Percentiles rank a stretch among this genome's conserved stretches.
phyloP scores from a whole-genome alignment of 2,329 filamentous ascomycete species.

The Bipolaris zeicola region DNA sequence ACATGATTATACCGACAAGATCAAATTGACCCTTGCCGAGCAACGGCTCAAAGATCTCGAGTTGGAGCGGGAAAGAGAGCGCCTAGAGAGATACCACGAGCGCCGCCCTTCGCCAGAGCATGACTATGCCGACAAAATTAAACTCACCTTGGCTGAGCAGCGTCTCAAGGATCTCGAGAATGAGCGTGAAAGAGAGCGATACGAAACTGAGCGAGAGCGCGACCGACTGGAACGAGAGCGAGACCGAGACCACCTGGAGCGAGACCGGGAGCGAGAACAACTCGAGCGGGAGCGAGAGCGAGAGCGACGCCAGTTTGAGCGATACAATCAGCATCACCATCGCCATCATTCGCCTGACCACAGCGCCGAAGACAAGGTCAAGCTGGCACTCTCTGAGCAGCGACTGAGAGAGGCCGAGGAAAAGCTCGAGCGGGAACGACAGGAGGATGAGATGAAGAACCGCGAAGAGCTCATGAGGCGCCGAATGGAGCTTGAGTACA shows the following conservation, averaged over 20 bases:
- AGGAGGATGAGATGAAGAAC: slow-evolving; percentile 40
- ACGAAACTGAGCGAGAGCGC: slow-evolving; percentile 35
- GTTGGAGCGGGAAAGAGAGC: slow-evolving; percentile 39
- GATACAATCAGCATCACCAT: not conserved
- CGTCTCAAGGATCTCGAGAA: slow-evolving; percentile 13
- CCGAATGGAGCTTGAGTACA: slow-evolving; percentile 44
- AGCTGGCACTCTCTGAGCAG: slow-evolving; percentile 44
- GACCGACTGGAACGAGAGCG: slow-evolving; percentile 40
- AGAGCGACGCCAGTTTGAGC: slow-evolving; percentile 29
- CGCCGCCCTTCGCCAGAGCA: slow-evolving; percentile 5
- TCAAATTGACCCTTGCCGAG: slow-evolving; percentile 44
- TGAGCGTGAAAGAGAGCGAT: slow-evolving; percentile 10
- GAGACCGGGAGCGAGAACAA: slow-evolving; percentile 30
- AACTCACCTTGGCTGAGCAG: slow-evolving; percentile 13
- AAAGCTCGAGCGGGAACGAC: slow-evolving; percentile 41
- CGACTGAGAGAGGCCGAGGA: slow-evolving; percentile 46
- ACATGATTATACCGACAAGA: slow-evolving; percentile 25
- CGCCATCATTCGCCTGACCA: slow-evolving; percentile 18
- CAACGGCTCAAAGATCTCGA: slow-evolving; percentile 45
- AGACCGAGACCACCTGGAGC: slow-evolving; percentile 30
- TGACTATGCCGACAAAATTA: slow-evolving; percentile 11
- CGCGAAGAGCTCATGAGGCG: slow-evolving; percentile 47
- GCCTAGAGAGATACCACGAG: slow-evolving; percentile 26
- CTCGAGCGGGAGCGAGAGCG: slow-evolving; percentile 40
- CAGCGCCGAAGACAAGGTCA: slow-evolving; percentile 32